Percentiles rank a stretch among this genome's conserved stretches.
Evolutionary conservation across 1,284 basidiomycete genomes (phyloP).

Genomic region (Agroathelia rolfsii): DNA sequence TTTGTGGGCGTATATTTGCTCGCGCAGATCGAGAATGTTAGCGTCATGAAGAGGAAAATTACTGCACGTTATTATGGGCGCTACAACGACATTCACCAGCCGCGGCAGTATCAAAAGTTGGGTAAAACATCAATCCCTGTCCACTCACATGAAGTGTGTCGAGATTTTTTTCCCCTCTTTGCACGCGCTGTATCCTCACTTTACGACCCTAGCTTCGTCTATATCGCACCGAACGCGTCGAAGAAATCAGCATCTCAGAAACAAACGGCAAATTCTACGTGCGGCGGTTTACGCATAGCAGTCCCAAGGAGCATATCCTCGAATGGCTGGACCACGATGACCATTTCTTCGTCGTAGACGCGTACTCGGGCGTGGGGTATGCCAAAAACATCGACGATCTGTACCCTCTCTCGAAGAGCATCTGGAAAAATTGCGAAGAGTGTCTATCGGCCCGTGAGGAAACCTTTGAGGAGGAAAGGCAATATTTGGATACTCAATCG

Average conservation of each 20-base stretch:
- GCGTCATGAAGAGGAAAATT: slow-evolving; percentile 19
- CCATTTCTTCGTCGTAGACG: slow-evolving; percentile 46
- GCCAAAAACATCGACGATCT: slow-evolving; percentile 19
- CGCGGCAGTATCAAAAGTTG: too few relatives aligned
- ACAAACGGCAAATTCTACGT: slow-evolving; percentile 43
- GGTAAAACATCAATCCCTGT: too few relatives aligned
- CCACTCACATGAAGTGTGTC: too few relatives aligned
- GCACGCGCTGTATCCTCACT: too few relatives aligned
- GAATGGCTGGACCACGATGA: slow-evolving; percentile 40
- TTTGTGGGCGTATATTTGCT: slow-evolving; percentile 31
- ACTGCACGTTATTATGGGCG: slow-evolving; percentile 31
- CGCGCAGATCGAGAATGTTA: slow-evolving; percentile 40
- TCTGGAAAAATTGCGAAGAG: slow-evolving; percentile 23
- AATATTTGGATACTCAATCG: slow-evolving; percentile 25
- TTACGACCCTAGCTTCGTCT: slow-evolving; percentile 43
- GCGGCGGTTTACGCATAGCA: slow-evolving; percentile 18
- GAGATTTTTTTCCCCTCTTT: too few relatives aligned
- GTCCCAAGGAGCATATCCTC: slow-evolving; percentile 23
- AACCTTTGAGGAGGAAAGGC: slow-evolving; percentile 18
- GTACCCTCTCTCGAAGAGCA: slow-evolving; percentile 16
- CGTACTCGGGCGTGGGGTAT: slow-evolving; percentile 15
- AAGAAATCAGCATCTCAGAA: slow-evolving; percentile 21
- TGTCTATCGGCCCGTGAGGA: slow-evolving; percentile 27
- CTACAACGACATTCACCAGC: slow-evolving; percentile 32
- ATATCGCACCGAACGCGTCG: slow-evolving; percentile 23